Evolutionary conservation across 192 early-diverging fungal genomes (phyloP).

Genomic region (Dissophora globulifera): DNA sequence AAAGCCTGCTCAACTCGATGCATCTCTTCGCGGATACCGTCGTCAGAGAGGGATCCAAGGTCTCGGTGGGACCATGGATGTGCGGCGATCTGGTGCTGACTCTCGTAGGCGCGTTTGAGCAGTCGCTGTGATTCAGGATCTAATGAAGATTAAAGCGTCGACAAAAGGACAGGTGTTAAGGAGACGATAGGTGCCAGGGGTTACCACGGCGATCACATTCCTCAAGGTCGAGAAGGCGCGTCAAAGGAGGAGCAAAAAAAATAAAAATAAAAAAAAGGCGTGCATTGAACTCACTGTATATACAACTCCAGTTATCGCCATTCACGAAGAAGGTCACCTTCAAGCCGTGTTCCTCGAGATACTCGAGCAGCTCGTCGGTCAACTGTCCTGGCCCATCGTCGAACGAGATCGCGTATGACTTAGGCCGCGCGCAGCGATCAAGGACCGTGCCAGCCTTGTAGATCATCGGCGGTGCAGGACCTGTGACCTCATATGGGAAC

Average conservation of each 20-base stretch:
- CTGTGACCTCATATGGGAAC: slow-evolving; percentile 27
- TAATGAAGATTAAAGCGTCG: slow-evolving; percentile 8
- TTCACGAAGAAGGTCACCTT: slow-evolving; percentile 75
- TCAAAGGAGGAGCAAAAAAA: neutral
- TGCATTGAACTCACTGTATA: slow-evolving; percentile 45
- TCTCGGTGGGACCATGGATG: slow-evolving; percentile 70
- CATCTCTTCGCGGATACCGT: slow-evolving; percentile 60
- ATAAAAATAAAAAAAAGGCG: neutral
- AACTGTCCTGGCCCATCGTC: slow-evolving; percentile 74
- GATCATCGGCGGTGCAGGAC: slow-evolving; percentile 20
- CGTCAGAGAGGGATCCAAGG: slow-evolving; percentile 52
- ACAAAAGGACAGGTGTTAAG: neutral
- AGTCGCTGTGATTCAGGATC: slow-evolving; percentile 39
- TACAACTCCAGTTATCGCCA: slow-evolving; percentile 57
- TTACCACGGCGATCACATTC: neutral
- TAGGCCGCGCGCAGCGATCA: slow-evolving; percentile 12
- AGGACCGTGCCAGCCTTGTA: slow-evolving; percentile 29
- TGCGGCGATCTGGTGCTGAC: slow-evolving; percentile 70
- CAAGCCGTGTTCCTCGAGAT: slow-evolving; percentile 58
- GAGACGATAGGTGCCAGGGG: neutral
- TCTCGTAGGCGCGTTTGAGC: slow-evolving; percentile 25
- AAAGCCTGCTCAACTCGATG: slow-evolving; percentile 61
- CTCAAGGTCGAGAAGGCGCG: no score
- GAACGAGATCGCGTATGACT: slow-evolving; percentile 64
- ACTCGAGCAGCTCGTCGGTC: slow-evolving; percentile 63